Evolutionary conservation across 108 stramenopile genomes (phyloP).

Genomic region (Skeletonema grethae): DNA sequence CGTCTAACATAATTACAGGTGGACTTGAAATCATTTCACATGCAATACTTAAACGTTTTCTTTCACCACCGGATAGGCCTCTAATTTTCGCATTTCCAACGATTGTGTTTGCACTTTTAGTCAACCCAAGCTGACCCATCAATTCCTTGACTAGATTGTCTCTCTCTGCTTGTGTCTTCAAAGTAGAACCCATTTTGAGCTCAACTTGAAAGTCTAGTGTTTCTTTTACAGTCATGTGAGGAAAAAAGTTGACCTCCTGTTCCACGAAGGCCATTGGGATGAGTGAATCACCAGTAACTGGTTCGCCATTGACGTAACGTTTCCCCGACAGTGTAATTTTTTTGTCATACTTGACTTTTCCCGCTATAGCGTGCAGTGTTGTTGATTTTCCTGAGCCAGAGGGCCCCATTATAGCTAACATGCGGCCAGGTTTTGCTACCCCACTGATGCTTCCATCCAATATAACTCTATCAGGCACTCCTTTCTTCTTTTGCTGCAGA

Average conservation of each 20-base stretch:
- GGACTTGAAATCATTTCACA: slow-evolving; percentile 85
- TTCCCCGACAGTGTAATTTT: slow-evolving; percentile 60
- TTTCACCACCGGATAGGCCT: slow-evolving; percentile 88
- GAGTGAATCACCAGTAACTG: slow-evolving; percentile 62
- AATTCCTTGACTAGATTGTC: slow-evolving; percentile 63
- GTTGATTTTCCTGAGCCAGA: slow-evolving; percentile 66
- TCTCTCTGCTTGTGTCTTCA: slow-evolving; percentile 62
- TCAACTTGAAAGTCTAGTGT: slow-evolving; percentile 80
- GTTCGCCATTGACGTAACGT: slow-evolving; percentile 70
- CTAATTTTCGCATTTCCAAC: slow-evolving; percentile 81
- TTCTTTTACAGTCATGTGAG: slow-evolving; percentile 90
- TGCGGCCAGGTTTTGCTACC: slow-evolving; percentile 70
- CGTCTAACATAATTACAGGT: slow-evolving; percentile 78
- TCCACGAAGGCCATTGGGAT: slow-evolving; percentile 80
- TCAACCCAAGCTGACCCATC: slow-evolving; percentile 67
- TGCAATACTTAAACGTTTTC: slow-evolving; percentile 84
- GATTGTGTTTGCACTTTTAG: slow-evolving; percentile 81
- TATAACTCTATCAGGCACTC: slow-evolving; percentile 49
- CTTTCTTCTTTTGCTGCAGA: slow-evolving; percentile 55
- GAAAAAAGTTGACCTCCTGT: slow-evolving; percentile 83
- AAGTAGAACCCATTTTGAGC: slow-evolving; percentile 71
- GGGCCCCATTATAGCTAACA: slow-evolving; percentile 83
- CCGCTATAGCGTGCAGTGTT: slow-evolving; percentile 82
- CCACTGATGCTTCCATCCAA: slow-evolving; percentile 81
- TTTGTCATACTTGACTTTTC: slow-evolving; percentile 70